Evolutionary conservation across 2,329 filamentous ascomycete genomes (phyloP).

Genomic region (Diaporthe citriasiana): DNA sequence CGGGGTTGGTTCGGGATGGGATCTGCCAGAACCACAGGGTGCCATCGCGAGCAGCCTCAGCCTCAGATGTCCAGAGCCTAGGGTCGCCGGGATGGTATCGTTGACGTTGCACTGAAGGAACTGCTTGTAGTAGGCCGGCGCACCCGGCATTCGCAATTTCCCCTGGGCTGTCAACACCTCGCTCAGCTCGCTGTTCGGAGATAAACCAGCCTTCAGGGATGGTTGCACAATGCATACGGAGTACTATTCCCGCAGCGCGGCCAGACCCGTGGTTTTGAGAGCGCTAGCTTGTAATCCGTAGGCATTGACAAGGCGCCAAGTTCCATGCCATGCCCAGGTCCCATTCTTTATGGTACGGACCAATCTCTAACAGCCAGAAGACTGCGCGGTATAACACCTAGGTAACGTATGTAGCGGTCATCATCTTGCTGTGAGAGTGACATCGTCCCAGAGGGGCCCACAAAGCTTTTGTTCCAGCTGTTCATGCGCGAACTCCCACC

Average conservation of each 20-base stretch:
- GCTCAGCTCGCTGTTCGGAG: slow-evolving; percentile 1
- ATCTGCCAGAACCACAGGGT: not conserved
- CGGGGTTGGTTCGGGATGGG: not conserved
- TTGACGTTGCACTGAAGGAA: not conserved
- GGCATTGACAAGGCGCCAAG: slow-evolving; percentile 7
- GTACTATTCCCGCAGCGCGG: not conserved
- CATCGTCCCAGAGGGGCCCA: not conserved
- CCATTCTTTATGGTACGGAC: not conserved
- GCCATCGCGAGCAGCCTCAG: not conserved
- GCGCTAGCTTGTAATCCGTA: slow-evolving; percentile 3
- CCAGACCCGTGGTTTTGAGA: not conserved
- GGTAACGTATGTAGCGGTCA: slow-evolving; percentile 9
- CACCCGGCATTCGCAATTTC: not conserved
- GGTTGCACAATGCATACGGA: not conserved
- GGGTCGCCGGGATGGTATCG: not conserved
- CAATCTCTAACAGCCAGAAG: not conserved
- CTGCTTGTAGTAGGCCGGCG: not conserved
- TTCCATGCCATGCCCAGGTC: not conserved
- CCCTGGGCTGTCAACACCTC: not conserved
- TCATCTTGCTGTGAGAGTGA: slow-evolving; percentile 15
- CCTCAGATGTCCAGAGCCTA: too few species aligned
- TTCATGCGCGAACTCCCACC: not conserved
- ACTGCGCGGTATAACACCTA: not conserved
- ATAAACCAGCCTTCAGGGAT: not conserved
- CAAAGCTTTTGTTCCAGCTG: not conserved